These are phyloP conservation scores for Paramecium biaurelia DNA, from an alignment of 73 alveolate genomes.

Conservation along the genomic window DNA sequence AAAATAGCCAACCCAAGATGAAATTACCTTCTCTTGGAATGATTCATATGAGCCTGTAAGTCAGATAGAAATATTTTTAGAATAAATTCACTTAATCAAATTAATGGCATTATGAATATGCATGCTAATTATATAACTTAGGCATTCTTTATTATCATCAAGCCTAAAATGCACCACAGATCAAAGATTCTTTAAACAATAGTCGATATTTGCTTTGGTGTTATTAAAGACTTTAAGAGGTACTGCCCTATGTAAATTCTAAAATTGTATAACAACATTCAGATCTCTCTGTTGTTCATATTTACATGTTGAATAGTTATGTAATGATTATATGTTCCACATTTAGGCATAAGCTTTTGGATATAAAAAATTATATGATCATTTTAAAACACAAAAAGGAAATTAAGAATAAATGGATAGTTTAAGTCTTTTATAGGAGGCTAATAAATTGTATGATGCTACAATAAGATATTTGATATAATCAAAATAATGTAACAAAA, in stretches of 20 bases:
- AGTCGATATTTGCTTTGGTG: not conserved
- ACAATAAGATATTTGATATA: not conserved
- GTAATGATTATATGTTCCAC: not conserved
- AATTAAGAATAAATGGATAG: not conserved
- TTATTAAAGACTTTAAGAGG: not conserved
- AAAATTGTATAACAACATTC: not conserved
- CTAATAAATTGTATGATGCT: not conserved
- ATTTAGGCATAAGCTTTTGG: not conserved
- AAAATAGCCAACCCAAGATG: not conserved
- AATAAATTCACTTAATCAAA: not conserved
- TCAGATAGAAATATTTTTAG: not conserved
- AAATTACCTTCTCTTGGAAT: slow-evolving; percentile 24
- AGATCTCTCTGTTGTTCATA: not conserved
- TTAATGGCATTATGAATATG: slow-evolving; percentile 30
- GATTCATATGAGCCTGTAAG: slow-evolving; percentile 17
- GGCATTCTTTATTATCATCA: not conserved
- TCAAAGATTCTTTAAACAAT: not conserved
- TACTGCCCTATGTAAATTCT: not conserved
- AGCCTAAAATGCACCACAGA: not conserved
- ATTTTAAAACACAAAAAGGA: not conserved
- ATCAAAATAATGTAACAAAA: not conserved
- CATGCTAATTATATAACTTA: not conserved
- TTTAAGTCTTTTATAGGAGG: not conserved
- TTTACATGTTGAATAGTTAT: not conserved
- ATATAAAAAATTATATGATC: not conserved